Evolutionary conservation across 192 early-diverging fungal species (phyloP).

Genomic region (Pilobolus umbonatus): DNA sequence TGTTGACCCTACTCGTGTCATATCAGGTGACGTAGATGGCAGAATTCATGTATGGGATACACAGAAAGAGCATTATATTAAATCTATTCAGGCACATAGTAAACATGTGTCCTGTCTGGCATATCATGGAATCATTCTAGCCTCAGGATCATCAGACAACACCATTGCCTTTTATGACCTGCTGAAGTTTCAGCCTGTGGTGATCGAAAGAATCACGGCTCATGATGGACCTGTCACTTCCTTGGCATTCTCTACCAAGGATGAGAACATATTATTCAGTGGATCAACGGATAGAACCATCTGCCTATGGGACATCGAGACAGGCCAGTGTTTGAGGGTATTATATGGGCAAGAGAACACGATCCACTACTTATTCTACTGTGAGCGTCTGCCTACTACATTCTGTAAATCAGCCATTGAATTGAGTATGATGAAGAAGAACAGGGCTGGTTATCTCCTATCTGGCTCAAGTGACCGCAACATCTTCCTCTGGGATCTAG

Average conservation of each 20-base stretch:
- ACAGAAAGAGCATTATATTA: not conserved
- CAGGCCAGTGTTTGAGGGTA: conserved; percentile 4
- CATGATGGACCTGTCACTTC: conserved; percentile 15
- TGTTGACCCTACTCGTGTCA: conserved; percentile 4
- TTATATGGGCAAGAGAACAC: conserved; percentile 16
- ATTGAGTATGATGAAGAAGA: not conserved
- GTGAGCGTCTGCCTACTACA: not conserved
- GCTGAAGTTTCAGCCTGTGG: not conserved
- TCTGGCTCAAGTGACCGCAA: conserved; percentile 17
- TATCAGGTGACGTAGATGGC: conserved; percentile 16
- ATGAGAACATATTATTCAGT: conserved; percentile 5
- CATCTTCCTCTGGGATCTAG: conserved; percentile 15
- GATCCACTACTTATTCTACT: not conserved
- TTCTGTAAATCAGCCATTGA: not conserved
- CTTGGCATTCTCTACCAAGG: not conserved
- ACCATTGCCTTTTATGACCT: conserved; percentile 2
- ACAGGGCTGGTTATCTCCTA: conserved; percentile 5
- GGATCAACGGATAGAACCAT: conserved; percentile 12
- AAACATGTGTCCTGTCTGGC: conserved; percentile 13
- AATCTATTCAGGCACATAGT: not conserved
- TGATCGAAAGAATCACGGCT: not conserved
- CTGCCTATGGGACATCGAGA: conserved; percentile 10
- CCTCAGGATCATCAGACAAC: conserved; percentile 14
- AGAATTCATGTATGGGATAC: conserved; percentile 13
- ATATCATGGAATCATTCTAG: not conserved